Evolutionary conservation across 2,329 filamentous ascomycete genomes (phyloP).

Genomic region (Ophiostoma sp.): DNA sequence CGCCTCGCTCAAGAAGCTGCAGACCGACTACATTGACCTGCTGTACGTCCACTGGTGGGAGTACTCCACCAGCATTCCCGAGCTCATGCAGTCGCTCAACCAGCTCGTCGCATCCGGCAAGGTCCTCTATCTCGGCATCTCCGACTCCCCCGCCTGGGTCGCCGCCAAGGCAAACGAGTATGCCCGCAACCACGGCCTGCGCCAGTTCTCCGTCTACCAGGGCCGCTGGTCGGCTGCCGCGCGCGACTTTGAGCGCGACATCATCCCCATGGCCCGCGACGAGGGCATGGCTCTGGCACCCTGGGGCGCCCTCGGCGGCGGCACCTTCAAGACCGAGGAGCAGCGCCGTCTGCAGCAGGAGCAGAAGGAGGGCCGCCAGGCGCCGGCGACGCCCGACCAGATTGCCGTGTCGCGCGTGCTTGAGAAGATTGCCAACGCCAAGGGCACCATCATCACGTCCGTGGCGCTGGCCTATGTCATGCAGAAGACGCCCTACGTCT

Average conservation of each 20-base stretch:
- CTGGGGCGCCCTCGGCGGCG: constrained; percentile 48
- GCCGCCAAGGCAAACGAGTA: constrained; percentile 51
- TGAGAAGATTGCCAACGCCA: constrained; percentile 46
- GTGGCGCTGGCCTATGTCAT: constrained; percentile 67
- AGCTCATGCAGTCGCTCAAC: constrained; percentile 57
- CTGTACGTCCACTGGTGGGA: constrained; percentile 54
- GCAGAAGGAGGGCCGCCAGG: constrained; percentile 36
- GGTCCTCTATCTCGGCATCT: constrained; percentile 55
- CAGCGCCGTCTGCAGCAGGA: constrained; percentile 27
- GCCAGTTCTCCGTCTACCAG: constrained; percentile 59
- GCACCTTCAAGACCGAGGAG: constrained; percentile 35
- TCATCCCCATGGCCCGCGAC: constrained; percentile 58
- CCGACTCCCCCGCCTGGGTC: constrained; percentile 54
- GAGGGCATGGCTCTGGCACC: constrained; percentile 54
- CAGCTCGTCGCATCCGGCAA: constrained; percentile 47
- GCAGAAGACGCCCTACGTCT: constrained; percentile 66
- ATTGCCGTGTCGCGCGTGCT: constrained; percentile 43
- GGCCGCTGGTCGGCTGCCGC: constrained; percentile 56
- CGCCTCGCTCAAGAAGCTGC: constrained; percentile 54
- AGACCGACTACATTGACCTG: constrained; percentile 65
- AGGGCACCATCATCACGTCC: constrained; percentile 42
- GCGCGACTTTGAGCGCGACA: constrained; percentile 67
- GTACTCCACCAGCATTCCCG: constrained; percentile 48
- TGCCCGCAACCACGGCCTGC: constrained; percentile 55
- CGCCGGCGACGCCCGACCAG: constrained; percentile 48